A percentile compares a stretch with the other conserved stretches of the same genome.
These are phyloP conservation scores for Durusdinium trenchii DNA, from an alignment of 73 alveolate species.

Conservation along the genomic window DNA sequence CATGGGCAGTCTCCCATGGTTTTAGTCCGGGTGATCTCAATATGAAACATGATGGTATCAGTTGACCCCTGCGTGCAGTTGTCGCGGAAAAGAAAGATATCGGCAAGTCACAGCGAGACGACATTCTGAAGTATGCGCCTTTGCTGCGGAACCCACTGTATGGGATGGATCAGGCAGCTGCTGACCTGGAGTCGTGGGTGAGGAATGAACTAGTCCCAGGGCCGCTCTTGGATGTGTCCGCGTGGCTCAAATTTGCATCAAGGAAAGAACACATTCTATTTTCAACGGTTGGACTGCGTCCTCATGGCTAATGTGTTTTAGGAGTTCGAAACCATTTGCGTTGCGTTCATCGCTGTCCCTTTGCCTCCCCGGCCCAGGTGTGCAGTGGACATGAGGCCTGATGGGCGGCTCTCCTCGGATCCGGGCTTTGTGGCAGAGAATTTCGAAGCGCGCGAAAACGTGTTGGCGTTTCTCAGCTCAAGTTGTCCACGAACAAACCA, in stretches of 20 bases:
- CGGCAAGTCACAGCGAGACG: neutral
- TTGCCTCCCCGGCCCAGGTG: neutral
- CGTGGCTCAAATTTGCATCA: neutral
- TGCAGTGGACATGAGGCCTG: neutral
- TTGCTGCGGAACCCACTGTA: neutral
- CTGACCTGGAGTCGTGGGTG: neutral
- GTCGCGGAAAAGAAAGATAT: neutral
- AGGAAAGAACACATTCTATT: neutral
- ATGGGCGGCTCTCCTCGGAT: no score
- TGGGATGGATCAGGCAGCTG: neutral
- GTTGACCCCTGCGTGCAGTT: neutral
- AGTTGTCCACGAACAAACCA: neutral
- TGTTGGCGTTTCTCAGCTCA: neutral
- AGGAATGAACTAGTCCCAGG: neutral
- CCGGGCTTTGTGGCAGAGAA: neutral
- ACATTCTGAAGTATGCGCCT: neutral
- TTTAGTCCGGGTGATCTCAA: no score
- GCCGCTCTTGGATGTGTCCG: neutral
- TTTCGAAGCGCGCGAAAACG: neutral
- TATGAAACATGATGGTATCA: neutral
- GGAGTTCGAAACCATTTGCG: neutral
- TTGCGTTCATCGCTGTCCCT: neutral
- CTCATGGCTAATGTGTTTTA: neutral
- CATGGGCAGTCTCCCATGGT: neutral
- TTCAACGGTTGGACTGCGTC: neutral